phyloP scores from a whole-genome alignment of 305 asterid genomes.

The Rubia tinctorum region DNA sequence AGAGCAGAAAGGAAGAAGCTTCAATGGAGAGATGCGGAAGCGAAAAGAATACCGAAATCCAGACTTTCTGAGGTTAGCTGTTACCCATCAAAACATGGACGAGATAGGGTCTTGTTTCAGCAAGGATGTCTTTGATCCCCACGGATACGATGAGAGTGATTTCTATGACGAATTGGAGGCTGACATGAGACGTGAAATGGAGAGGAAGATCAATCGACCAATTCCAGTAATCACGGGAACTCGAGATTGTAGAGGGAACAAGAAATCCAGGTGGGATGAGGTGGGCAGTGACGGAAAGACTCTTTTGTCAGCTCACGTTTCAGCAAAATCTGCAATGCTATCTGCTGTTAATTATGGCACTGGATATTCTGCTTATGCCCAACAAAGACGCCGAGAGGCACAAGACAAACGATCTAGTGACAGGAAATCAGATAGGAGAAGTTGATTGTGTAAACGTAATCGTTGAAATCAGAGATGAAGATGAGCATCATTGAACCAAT shows the following conservation, averaged over 20 bases:
- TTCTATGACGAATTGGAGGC: conserved; percentile 92
- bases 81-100: conserved; percentile 86
- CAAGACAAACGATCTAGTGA: conserved; percentile 81
- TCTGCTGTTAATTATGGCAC: conserved; percentile 88
- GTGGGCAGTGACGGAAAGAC: conserved; percentile 67
- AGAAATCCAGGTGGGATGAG: conserved; percentile 98
- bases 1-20: no score
- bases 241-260: conserved; percentile 73
- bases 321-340: conserved; percentile 67
- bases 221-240: conserved; percentile 49
- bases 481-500: not conserved
- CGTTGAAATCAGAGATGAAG: conserved; percentile 1
- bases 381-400: no score
- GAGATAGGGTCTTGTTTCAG: conserved; percentile 95
- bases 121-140: conserved; percentile 93
- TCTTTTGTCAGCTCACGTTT: conserved; percentile 38
- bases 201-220: conserved; percentile 65
- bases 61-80: conserved; percentile 90
- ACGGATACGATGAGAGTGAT: conserved; percentile 89
- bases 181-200: conserved; percentile 77
- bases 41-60: conserved; percentile 96
- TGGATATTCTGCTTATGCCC: conserved; percentile 97
- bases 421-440: conserved; percentile 67
- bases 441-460: conserved; percentile 21
- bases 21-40: no score